phyloP scores from a whole-genome alignment of 176 grass and related monocot species.

The Raddia distichophylla region DNA sequence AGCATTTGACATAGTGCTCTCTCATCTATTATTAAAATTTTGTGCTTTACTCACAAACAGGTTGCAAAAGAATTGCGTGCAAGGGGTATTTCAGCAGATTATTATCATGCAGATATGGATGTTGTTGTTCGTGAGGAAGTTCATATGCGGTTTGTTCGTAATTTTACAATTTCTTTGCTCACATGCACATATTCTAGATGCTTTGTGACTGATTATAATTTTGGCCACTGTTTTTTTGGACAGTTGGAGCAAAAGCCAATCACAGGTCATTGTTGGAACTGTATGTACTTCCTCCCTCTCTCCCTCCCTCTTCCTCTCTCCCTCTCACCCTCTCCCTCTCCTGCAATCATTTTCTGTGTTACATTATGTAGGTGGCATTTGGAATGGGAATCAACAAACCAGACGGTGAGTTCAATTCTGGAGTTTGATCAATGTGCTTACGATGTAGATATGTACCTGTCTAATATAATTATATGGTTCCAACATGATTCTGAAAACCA shows the following conservation, averaged over 20 bases:
- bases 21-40: constrained; percentile 17
- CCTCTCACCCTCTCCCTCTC: not conserved
- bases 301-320: not conserved
- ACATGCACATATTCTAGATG: not conserved
- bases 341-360: not conserved
- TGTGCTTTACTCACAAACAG: constrained; percentile 46
- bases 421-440: constrained; percentile 15
- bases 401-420: constrained; percentile 66
- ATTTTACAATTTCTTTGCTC: not conserved
- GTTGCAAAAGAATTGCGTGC: constrained; percentile 78
- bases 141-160: constrained; percentile 61
- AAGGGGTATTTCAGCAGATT: constrained; percentile 82
- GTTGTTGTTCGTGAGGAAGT: constrained; percentile 73
- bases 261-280: constrained; percentile 92
- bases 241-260: constrained; percentile 94
- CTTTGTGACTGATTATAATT: constrained; percentile 24
- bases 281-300: constrained; percentile 39
- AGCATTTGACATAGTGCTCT: constrained; percentile 20
- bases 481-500: constrained; percentile 2
- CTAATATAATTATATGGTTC: constrained; percentile 37
- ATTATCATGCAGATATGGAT: constrained; percentile 99
- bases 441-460: constrained; percentile 19
- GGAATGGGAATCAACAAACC: constrained; percentile 99
- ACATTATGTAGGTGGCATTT: constrained; percentile 77
- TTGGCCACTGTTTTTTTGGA: constrained; percentile 38